These are phyloP conservation scores for Boletus semigastroideus DNA, from an alignment of 1,284 basidiomycete genomes.

Conservation along the genomic window DNA sequence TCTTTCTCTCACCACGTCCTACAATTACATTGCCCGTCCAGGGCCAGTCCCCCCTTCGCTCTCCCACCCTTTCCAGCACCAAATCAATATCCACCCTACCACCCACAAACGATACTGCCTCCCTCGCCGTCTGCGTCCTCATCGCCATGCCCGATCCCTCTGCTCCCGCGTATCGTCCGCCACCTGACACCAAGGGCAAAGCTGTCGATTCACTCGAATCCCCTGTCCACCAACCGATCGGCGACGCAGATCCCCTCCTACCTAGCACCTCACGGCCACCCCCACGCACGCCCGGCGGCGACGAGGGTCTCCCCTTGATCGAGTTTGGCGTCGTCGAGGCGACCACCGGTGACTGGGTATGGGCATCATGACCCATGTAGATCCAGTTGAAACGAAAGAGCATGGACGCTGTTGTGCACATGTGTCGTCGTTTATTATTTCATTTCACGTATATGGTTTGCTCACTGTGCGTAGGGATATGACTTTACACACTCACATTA, in stretches of 20 bases:
- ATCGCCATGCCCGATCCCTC: constrained; percentile 56
- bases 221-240: neutral
- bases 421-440: too few species aligned
- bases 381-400: too few species aligned
- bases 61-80: neutral
- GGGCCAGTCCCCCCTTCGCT: neutral
- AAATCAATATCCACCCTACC: neutral
- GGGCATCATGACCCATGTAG: neutral
- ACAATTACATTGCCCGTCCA: neutral
- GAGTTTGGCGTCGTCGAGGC: constrained; percentile 25
- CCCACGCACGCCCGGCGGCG: neutral
- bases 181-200: constrained; percentile 20
- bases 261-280: neutral
- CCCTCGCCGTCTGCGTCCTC: constrained; percentile 50
- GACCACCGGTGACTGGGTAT: constrained; percentile 8
- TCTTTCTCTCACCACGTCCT: neutral
- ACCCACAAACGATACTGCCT: constrained; percentile 1
- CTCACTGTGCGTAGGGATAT: too few species aligned
- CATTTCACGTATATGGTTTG: too few species aligned
- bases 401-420: too few species aligned
- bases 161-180: neutral
- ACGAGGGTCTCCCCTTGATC: constrained; percentile 8
- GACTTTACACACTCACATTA: too few species aligned
- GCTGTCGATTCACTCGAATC: constrained; percentile 3
- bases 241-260: constrained; percentile 2